Evolutionary conservation across 2,329 filamentous ascomycete genomes (phyloP).

Genomic region (Helotiales sp.): DNA sequence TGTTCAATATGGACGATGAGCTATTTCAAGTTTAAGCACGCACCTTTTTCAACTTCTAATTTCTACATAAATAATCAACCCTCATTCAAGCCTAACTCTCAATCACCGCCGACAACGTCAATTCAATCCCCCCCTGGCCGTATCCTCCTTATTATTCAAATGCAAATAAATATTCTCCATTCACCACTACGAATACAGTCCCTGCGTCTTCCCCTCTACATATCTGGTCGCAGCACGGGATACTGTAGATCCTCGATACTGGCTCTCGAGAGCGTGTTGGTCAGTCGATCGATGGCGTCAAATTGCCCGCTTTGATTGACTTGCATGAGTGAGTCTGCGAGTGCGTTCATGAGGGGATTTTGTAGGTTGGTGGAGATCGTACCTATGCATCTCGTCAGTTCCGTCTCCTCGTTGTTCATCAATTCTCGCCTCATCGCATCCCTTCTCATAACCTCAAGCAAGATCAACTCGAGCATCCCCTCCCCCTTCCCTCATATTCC

Average conservation of each 20-base stretch:
- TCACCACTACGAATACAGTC: slow-evolving; percentile 5
- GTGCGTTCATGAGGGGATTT: neutral
- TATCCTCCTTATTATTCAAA: neutral
- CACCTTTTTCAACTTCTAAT: neutral
- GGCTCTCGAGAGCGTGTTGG: neutral
- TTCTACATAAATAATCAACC: neutral
- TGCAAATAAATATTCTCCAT: neutral
- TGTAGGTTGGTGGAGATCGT: neutral
- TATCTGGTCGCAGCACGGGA: neutral
- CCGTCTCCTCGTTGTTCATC: neutral
- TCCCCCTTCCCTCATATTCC: too few relatives aligned
- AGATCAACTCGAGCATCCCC: too few relatives aligned
- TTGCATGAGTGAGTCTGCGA: neutral
- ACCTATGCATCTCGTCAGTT: neutral
- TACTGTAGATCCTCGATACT: neutral
- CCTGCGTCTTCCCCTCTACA: neutral
- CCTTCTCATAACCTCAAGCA: too few relatives aligned
- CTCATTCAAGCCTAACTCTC: neutral
- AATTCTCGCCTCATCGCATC: too few relatives aligned
- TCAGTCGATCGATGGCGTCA: neutral
- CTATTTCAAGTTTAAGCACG: neutral
- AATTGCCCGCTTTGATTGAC: neutral
- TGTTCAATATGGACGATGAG: neutral
- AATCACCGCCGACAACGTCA: neutral
- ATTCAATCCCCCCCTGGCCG: neutral